Percentiles rank a stretch among this genome's conserved stretches.
These are phyloP conservation scores for Sisymbrium irio DNA, from an alignment of 345 rosid species.

Conservation along the genomic window DNA sequence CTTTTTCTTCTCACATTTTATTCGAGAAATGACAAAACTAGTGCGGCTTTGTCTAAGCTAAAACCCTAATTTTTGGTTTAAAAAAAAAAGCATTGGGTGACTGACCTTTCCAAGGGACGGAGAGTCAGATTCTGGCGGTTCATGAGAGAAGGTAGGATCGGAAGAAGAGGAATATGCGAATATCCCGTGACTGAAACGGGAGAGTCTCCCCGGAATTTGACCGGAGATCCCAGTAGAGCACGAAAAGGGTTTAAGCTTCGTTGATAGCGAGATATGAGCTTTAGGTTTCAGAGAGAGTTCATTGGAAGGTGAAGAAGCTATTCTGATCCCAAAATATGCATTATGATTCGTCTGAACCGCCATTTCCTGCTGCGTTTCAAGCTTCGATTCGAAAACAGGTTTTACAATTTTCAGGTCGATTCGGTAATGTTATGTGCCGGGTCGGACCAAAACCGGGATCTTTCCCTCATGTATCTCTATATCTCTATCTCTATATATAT, in stretches of 20 bases:
- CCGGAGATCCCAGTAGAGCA: slow-evolving; percentile 4
- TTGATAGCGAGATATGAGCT: slow-evolving; percentile 12
- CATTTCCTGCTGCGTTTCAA: slow-evolving; percentile 27
- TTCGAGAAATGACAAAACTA: too few relatives aligned
- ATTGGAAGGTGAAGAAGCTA: slow-evolving; percentile 23
- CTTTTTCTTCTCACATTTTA: too few relatives aligned
- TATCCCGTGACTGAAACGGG: slow-evolving; percentile 27
- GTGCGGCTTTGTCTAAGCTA: too few relatives aligned
- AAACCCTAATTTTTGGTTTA: slow-evolving; percentile 4
- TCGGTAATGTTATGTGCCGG: neutral
- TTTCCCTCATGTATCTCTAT: neutral
- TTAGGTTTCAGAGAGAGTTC: slow-evolving; percentile 30
- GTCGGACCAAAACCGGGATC: neutral
- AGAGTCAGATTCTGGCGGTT: slow-evolving; percentile 17
- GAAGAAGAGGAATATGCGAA: slow-evolving; percentile 35
- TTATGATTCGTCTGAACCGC: slow-evolving; percentile 33
- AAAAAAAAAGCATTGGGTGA: neutral
- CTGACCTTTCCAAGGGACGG: slow-evolving; percentile 46
- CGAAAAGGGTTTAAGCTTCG: slow-evolving; percentile 28
- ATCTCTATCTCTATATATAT: too few relatives aligned
- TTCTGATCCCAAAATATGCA: slow-evolving; percentile 27
- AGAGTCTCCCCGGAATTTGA: slow-evolving; percentile 9
- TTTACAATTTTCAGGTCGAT: neutral
- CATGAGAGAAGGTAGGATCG: slow-evolving; percentile 27
- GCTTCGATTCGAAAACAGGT: slow-evolving; percentile 11